phyloP scores from a whole-genome alignment of 139 green algal genomes.

The Limnomonas spitsbergensis region DNA sequence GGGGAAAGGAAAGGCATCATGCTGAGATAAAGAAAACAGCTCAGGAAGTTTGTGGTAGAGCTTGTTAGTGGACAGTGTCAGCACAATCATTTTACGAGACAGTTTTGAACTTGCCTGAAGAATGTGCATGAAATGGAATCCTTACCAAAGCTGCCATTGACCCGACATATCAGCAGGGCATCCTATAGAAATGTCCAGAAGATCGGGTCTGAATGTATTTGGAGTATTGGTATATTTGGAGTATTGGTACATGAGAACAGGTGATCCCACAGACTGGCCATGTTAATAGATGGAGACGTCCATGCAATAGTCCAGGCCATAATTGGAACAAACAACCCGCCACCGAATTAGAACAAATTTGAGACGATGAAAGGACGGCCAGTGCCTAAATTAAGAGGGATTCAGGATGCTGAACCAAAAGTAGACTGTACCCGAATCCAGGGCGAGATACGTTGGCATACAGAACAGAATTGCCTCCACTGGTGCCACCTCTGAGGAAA shows the following conservation, averaged over 20 bases:
- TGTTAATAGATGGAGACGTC: neutral
- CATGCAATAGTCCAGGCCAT: neutral
- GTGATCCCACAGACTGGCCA: neutral
- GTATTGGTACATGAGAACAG: neutral
- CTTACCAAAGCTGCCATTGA: neutral
- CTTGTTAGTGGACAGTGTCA: neutral
- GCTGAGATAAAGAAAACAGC: too few relatives aligned
- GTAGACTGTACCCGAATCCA: neutral
- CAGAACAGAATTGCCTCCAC: neutral
- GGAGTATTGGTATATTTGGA: neutral
- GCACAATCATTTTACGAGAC: neutral
- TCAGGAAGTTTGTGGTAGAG: neutral
- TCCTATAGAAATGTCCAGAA: too few relatives aligned
- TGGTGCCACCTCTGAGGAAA: neutral
- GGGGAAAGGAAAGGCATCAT: neutral
- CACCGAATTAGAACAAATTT: neutral
- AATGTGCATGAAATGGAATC: neutral
- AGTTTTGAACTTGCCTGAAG: neutral
- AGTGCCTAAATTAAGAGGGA: neutral
- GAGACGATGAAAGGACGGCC: neutral
- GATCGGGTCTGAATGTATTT: too few relatives aligned
- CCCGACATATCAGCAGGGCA: neutral
- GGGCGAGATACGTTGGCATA: neutral
- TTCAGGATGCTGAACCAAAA: neutral
- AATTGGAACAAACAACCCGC: neutral